Evolutionary conservation across 768 basidiomycete genomes (phyloP), one percentile per base, ranked within the genome.

Genomic region (Pisolithus marmoratus): DNA sequence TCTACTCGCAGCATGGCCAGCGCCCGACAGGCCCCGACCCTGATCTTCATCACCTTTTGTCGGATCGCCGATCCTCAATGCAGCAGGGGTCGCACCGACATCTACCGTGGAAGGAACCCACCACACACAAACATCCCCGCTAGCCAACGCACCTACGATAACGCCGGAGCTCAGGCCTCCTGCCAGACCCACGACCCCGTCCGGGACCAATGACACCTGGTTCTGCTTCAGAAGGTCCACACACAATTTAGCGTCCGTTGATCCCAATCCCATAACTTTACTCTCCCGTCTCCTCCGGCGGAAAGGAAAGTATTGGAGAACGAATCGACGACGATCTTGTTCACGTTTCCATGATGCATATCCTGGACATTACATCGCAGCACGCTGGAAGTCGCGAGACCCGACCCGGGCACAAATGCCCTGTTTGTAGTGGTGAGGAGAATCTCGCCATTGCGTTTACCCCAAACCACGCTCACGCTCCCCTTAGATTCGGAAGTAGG

Each of bases 191-290:
- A 79, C 55, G 56, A 75, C 80, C 2, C 80, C 65, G 56, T 85
- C 83, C 2, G 72, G 67, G 2, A 76, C 58, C 14, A 74, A 63
- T 11, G 64, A 63, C 29, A 60, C 55, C 2, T 54, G 51, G 17
- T 71, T 70, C 22, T 58, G 62, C n/a, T 17, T 73, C 67, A 19
- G 83, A 87, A 1, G n/a, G 81, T 77, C 88, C 87, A 91, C 20
- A 84, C 48, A 53, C 83, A 84, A n/a, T 54, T 58, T 14, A 81
- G 64, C 4, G 68, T 69, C 14, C 15, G 14, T 34, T 14, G 34
- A 56, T 74, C 79, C 15, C 76, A 68, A 52, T 85, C 78, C 90
- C 90, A 92, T 3, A 93, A 55, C 63, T 90, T 92, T 57, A 88
- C 75, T 22, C 70, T 67, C 0, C 87, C 87, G 57, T 91, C 87